Evolutionary conservation across 768 basidiomycete species (phyloP).

Genomic region (Mycena sanguinolenta): DNA sequence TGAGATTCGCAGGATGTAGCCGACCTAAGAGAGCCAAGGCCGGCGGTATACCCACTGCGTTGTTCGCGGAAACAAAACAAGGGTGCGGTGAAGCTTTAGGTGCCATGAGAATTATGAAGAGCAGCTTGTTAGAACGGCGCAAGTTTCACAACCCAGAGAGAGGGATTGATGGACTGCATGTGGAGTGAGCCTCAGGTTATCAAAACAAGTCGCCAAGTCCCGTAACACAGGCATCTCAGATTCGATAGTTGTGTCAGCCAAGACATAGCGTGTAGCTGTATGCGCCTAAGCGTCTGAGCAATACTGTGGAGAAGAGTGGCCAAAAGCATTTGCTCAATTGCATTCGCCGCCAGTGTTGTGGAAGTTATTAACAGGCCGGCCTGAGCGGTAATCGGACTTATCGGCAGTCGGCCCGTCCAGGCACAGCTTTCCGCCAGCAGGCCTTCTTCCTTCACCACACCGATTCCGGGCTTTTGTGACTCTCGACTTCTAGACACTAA

Average conservation of each 20-base stretch:
- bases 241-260: conserved; percentile 34
- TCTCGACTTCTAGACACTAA: no score
- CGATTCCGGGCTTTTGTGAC: no score
- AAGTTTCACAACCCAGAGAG: conserved; percentile 10
- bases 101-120: conserved; percentile 15
- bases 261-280: conserved; percentile 6
- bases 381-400: no score
- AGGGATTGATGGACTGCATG: conserved; percentile 29
- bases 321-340: no score
- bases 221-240: conserved; percentile 7
- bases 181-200: conserved; percentile 1
- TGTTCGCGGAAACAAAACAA: conserved; percentile 26
- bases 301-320: no score
- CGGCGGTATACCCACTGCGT: conserved; percentile 24
- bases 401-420: no score
- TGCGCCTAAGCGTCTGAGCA: no score
- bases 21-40: conserved; percentile 9
- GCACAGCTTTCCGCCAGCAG: no score
- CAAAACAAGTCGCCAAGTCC: conserved; percentile 7
- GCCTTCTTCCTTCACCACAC: no score
- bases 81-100: conserved; percentile 10
- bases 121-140: not conserved
- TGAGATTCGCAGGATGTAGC: conserved; percentile 24
- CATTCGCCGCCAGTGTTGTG: no score
- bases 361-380: no score